A percentile compares a stretch with the other conserved stretches of the same genome.
Conservation (phyloP, 1,139 yeast species). For the Casaregolazyma lundiana region DNA sequence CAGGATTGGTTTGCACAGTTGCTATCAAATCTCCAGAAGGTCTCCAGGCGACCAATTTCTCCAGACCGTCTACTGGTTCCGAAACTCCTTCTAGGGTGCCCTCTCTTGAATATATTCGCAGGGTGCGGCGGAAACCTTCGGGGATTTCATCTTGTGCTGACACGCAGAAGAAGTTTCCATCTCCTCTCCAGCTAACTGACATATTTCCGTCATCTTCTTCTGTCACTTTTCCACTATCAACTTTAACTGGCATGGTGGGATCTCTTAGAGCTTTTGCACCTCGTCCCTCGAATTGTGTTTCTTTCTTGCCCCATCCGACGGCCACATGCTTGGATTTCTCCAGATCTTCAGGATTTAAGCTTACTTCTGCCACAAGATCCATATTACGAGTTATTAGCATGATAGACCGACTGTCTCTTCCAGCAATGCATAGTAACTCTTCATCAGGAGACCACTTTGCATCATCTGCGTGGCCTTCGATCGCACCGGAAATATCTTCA, state of each 20-base stretch:
- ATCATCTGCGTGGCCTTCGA: conserved; percentile 68
- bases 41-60: conserved; percentile 73
- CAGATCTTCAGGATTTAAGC: conserved; percentile 59
- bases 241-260: conserved; percentile 81
- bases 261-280: conserved; percentile 79
- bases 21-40: conserved; percentile 90
- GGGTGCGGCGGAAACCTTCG: conserved; percentile 60
- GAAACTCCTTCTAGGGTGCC: conserved; percentile 71
- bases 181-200: conserved; percentile 88
- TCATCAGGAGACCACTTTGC: conserved; percentile 93
- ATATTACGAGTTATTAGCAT: conserved; percentile 69
- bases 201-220: conserved; percentile 49
- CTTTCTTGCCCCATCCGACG: conserved; percentile 98
- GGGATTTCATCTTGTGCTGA: conserved; percentile 54
- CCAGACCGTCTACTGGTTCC: conserved; percentile 85
- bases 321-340: conserved; percentile 78
- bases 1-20: conserved; percentile 57
- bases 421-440: conserved; percentile 68
- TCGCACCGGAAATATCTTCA: conserved; percentile 47
- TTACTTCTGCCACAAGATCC: conserved; percentile 71
- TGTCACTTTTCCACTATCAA: conserved; percentile 58
- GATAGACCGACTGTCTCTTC: conserved; percentile 45
- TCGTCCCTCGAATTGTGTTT: conserved; percentile 93
- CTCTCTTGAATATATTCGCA: conserved; percentile 80
- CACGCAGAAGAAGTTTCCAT: conserved; percentile 77